These are phyloP conservation scores for Trichoderma simmonsii DNA, from an alignment of 2,329 filamentous ascomycete genomes.

Conservation along the genomic window DNA sequence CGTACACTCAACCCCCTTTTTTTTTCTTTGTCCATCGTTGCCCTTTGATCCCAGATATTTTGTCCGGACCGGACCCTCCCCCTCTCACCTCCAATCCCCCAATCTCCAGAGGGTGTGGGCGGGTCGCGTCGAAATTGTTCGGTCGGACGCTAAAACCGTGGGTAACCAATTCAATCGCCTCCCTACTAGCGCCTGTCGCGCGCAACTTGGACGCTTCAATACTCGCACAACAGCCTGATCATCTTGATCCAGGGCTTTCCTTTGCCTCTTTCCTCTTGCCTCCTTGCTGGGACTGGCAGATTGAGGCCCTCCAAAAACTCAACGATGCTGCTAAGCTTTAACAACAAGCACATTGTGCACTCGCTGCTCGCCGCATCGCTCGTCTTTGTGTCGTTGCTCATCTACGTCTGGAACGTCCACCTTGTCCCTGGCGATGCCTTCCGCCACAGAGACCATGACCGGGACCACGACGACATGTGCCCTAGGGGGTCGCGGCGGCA, in stretches of 20 bases:
- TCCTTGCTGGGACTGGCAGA: background rate
- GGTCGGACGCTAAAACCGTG: background rate
- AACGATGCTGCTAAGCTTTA: conserved; percentile 4
- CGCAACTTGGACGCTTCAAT: background rate
- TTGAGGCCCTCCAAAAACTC: background rate
- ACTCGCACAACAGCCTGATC: background rate
- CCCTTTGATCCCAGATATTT: background rate
- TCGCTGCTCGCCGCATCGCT: conserved; percentile 8
- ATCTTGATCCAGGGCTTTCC: background rate
- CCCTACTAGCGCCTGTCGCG: background rate
- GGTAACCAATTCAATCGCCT: background rate
- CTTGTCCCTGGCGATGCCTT: conserved; percentile 9
- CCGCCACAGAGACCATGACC: background rate
- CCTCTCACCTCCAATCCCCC: background rate
- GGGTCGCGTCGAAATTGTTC: background rate
- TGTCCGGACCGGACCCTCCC: background rate
- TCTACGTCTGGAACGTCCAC: conserved; percentile 18
- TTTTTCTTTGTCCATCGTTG: background rate
- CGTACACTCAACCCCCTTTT: background rate
- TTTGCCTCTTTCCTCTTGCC: background rate
- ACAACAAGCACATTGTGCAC: conserved; percentile 16
- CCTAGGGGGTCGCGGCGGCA: background rate
- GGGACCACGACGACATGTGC: background rate
- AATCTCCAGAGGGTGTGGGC: background rate
- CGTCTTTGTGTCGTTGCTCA: conserved; percentile 10